Evolutionary conservation across 768 basidiomycete genomes (phyloP).

Genomic region (Termitomyces sp.): DNA sequence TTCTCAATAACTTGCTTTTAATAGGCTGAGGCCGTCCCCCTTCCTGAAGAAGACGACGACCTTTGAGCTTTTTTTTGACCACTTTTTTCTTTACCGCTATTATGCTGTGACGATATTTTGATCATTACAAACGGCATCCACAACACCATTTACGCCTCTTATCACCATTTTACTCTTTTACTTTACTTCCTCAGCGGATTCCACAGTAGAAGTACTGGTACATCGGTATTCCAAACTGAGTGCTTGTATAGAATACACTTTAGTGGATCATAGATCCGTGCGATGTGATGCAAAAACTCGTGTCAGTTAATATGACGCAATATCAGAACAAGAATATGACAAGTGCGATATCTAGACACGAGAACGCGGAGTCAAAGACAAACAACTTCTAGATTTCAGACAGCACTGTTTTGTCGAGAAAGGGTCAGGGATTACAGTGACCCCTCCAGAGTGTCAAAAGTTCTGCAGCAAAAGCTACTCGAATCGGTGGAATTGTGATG

Average conservation of each 20-base stretch:
- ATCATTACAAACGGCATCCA: slow-evolving; percentile 19
- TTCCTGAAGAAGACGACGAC: slow-evolving; percentile 97
- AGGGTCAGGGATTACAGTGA: no score
- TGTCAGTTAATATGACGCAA: no score
- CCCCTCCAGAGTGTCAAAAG: not conserved
- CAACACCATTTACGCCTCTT: slow-evolving; percentile 19
- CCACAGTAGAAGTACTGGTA: slow-evolving; percentile 14
- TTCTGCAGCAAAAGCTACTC: not conserved
- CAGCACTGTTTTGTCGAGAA: no score
- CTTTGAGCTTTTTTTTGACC: slow-evolving; percentile 36
- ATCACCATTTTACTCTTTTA: slow-evolving; percentile 9
- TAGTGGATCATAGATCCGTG: not conserved
- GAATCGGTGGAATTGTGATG: not conserved
- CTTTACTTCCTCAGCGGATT: slow-evolving; percentile 11
- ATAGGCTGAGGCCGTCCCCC: slow-evolving; percentile 85
- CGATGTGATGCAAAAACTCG: not conserved
- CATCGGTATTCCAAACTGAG: slow-evolving; percentile 8
- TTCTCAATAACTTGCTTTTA: not conserved
- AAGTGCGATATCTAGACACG: no score
- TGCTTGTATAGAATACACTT: slow-evolving; percentile 14
- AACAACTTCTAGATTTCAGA: not conserved
- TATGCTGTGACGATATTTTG: slow-evolving; percentile 17
- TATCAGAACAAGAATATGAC: no score
- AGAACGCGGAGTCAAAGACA: no score
- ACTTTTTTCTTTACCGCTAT: slow-evolving; percentile 14